phyloP scores from a whole-genome alignment of 169 alveolate genomes.

The Neospora caninum region DNA sequence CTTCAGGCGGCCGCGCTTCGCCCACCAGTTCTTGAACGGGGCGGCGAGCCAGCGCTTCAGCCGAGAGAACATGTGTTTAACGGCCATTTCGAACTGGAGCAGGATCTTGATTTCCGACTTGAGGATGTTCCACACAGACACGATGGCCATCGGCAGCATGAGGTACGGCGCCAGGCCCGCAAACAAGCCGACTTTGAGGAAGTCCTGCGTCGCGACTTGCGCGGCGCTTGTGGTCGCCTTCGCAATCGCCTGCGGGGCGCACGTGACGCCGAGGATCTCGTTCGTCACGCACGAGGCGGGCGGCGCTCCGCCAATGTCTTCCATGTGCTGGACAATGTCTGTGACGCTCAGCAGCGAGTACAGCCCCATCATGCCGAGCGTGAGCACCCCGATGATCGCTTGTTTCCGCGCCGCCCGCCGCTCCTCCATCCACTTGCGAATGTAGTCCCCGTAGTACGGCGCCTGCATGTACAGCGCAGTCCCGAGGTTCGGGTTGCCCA shows the following conservation, averaged over 20 bases:
- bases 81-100: slow-evolving; percentile 48
- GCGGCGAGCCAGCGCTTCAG: slow-evolving; percentile 19
- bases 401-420: slow-evolving; percentile 15
- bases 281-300: slow-evolving; percentile 40
- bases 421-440: slow-evolving; percentile 39
- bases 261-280: slow-evolving; percentile 21
- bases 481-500: slow-evolving; percentile 45
- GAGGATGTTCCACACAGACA: slow-evolving; percentile 48
- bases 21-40: slow-evolving; percentile 58
- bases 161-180: slow-evolving; percentile 36
- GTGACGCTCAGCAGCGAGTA: slow-evolving; percentile 35
- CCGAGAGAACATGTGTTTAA: slow-evolving; percentile 29
- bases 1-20: slow-evolving; percentile 19
- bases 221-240: slow-evolving; percentile 46
- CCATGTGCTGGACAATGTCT: slow-evolving; percentile 42
- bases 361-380: slow-evolving; percentile 25
- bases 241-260: slow-evolving; percentile 46
- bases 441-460: slow-evolving; percentile 40
- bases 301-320: slow-evolving; percentile 46
- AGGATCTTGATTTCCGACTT: slow-evolving; percentile 45
- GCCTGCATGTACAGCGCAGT: slow-evolving; percentile 34
- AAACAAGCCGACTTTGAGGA: slow-evolving; percentile 44
- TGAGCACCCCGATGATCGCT: slow-evolving; percentile 34
- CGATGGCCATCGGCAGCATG: slow-evolving; percentile 42
- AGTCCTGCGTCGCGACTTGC: slow-evolving; percentile 30